These are phyloP conservation scores for Cercospora sesami DNA, from an alignment of 2,329 filamentous ascomycete species.

Conservation along the genomic window DNA sequence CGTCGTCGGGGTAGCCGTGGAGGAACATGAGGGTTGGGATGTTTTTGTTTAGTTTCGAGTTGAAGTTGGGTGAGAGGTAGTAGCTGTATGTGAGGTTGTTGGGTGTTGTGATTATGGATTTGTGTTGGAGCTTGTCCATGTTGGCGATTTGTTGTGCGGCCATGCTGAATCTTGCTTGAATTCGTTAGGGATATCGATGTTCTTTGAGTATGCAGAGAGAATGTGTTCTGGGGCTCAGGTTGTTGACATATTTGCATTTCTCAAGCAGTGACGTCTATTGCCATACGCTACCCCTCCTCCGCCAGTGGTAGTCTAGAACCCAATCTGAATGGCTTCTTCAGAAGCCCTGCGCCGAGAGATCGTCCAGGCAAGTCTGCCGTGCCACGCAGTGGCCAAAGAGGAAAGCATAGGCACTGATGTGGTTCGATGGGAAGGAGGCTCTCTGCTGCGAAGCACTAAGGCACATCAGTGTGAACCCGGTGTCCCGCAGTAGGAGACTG, in stretches of 20 bases:
- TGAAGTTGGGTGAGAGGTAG: slow-evolving; percentile 34
- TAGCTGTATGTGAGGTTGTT: slow-evolving; percentile 35
- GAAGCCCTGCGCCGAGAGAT: background rate
- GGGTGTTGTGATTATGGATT: slow-evolving; percentile 30
- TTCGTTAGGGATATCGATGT: background rate
- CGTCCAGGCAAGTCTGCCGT: slow-evolving; percentile 10
- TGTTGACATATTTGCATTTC: slow-evolving; percentile 1
- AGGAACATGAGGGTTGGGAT: slow-evolving; percentile 43
- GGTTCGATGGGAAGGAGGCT: background rate
- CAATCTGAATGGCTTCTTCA: slow-evolving; percentile 5
- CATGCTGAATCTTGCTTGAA: background rate
- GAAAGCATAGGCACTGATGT: background rate
- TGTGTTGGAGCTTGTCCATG: slow-evolving; percentile 34
- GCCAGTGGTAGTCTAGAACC: slow-evolving; percentile 1
- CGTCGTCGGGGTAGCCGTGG: slow-evolving; percentile 56
- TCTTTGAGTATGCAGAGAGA: background rate
- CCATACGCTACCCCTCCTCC: slow-evolving; percentile 17
- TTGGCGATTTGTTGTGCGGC: slow-evolving; percentile 19
- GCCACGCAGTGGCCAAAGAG: background rate
- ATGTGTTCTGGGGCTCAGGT: background rate
- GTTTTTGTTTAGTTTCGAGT: slow-evolving; percentile 23
- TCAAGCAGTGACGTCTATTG: slow-evolving; percentile 8
- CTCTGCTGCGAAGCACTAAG: background rate
- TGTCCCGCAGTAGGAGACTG: background rate
- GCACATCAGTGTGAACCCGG: background rate